Evolutionary conservation across 768 basidiomycete genomes (phyloP).

Genomic region (Russula sp.): DNA sequence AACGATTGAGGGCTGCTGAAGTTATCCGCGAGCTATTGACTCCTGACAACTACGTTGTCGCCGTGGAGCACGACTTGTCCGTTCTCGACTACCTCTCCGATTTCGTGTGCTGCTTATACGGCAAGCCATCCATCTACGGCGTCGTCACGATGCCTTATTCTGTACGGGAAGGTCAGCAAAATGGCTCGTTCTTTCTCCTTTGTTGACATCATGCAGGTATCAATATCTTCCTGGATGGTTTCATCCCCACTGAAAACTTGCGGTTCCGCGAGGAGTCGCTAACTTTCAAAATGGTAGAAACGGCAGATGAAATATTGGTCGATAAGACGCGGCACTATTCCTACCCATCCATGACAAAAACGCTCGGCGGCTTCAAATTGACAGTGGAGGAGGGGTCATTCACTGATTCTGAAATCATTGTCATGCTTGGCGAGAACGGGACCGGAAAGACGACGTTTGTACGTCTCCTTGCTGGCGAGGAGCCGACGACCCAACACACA

Average conservation of each 20-base stretch:
- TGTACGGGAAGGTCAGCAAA: slow-evolving; percentile 81
- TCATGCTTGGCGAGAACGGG: slow-evolving; percentile 98
- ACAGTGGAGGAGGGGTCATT: slow-evolving; percentile 87
- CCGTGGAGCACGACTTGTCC: slow-evolving; percentile 98
- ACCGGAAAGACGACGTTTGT: slow-evolving; percentile 99
- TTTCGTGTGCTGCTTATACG: slow-evolving; percentile 96
- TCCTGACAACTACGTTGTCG: slow-evolving; percentile 88
- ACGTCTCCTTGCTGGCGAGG: slow-evolving; percentile 89
- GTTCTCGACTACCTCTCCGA: slow-evolving; percentile 98
- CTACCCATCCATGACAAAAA: slow-evolving; percentile 97
- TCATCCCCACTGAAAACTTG: slow-evolving; percentile 97
- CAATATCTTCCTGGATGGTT: slow-evolving; percentile 99
- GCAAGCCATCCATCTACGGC: slow-evolving; percentile 95
- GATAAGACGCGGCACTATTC: slow-evolving; percentile 88
- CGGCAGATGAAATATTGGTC: slow-evolving; percentile 81
- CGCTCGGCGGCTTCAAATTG: slow-evolving; percentile 91
- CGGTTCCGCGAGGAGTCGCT: slow-evolving; percentile 96
- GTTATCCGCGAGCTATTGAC: slow-evolving; percentile 86
- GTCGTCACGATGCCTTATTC: slow-evolving; percentile 99
- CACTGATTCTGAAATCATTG: slow-evolving; percentile 99
- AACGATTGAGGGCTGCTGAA: slow-evolving; percentile 91
- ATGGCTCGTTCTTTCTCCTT: slow-evolving; percentile 3
- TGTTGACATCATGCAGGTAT: slow-evolving; percentile 57
- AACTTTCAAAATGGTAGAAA: slow-evolving; percentile 97
- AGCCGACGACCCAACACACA: slow-evolving; percentile 78